These are phyloP conservation scores for Colletotrichum sojae DNA, from an alignment of 2,329 filamentous ascomycete species.

Conservation along the genomic window DNA sequence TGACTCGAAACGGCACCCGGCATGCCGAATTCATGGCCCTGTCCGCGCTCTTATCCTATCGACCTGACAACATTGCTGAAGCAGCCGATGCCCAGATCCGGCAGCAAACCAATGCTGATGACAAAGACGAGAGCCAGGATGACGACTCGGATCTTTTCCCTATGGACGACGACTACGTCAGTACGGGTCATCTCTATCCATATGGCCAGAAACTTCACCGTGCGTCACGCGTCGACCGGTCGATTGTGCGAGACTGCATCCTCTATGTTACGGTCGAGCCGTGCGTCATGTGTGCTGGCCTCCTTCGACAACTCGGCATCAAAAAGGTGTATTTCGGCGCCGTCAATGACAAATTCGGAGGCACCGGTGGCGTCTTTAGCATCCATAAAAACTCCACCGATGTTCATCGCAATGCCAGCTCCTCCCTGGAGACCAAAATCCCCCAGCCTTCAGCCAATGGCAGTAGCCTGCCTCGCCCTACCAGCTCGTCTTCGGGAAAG, in stretches of 20 bases:
- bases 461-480: constrained; percentile 16
- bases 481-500: constrained; percentile 25
- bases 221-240: constrained; percentile 71
- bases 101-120: constrained; percentile 25
- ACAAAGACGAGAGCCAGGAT: constrained; percentile 42
- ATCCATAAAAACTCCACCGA: constrained; percentile 76
- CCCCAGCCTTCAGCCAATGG: constrained; percentile 21
- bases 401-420: constrained; percentile 1
- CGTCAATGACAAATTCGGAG: constrained; percentile 96
- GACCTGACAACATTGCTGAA: constrained; percentile 43
- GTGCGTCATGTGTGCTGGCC: constrained; percentile 98
- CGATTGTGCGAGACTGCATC: constrained; percentile 78
- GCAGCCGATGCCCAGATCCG: constrained; percentile 19
- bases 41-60: constrained; percentile 65
- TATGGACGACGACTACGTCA: constrained; percentile 66
- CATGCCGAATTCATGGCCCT: constrained; percentile 97
- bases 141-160: constrained; percentile 46
- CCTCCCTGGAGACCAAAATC: constrained; percentile 8
- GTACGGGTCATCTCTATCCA: constrained; percentile 70
- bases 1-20: constrained; percentile 89
- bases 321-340: constrained; percentile 95
- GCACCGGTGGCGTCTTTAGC: constrained; percentile 92
- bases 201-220: constrained; percentile 73
- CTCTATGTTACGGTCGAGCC: constrained; percentile 98
- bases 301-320: constrained; percentile 89